Evolutionary conservation across 2,329 filamentous ascomycete species (phyloP), one percentile per base, ranked within the genome.

Genomic region (Cytospora schulzeri): DNA sequence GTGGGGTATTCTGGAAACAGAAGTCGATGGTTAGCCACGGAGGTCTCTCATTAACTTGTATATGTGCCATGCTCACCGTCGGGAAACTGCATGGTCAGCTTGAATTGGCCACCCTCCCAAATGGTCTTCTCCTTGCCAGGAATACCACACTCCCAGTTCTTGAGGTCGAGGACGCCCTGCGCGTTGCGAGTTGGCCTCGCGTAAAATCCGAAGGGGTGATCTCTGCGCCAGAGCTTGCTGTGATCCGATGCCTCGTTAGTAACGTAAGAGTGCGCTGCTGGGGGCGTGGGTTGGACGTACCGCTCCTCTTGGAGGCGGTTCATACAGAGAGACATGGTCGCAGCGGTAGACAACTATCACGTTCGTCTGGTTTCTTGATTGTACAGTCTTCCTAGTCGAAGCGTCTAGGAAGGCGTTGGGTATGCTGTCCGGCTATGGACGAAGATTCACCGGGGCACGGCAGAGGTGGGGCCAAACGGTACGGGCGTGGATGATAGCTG

Each of bases 91-190:
- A 99, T 90, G 64, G 91, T 92, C 65, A 99, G 81, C 81, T 98
- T 99, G 82, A 98, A 98, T 14, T 97, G 80, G 1, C 95, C 95
- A n/a, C 93, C 93, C 73, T 96, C 93, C 95, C 95, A 99, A 26
- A 98, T 88, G 0, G 96, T 99, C 81, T 96, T 95, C 66, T 96
- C 89, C 76, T 97, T 97, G 73, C 96, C 95, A 4, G 95, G 95
- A 52, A 99, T 91, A 52, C 93, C 93, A 73, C 95, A 98, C 72
- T 98, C 93, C 95, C 95, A 99, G 69, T 88, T 86, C 84, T 97
- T 97, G 68, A 99, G 83, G 74, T 99, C 95, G 60, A 98, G 85
- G 1, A 92, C 87, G 62, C 93, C 93, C 70, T 92, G 85, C 22
- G 88, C 77, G 68, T 88, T 93, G 71, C 94, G 91, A 68, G 89